Base-by-base conservation (phyloP, 257 asterid genomes). In the Lycium ferocissimum region DNA sequence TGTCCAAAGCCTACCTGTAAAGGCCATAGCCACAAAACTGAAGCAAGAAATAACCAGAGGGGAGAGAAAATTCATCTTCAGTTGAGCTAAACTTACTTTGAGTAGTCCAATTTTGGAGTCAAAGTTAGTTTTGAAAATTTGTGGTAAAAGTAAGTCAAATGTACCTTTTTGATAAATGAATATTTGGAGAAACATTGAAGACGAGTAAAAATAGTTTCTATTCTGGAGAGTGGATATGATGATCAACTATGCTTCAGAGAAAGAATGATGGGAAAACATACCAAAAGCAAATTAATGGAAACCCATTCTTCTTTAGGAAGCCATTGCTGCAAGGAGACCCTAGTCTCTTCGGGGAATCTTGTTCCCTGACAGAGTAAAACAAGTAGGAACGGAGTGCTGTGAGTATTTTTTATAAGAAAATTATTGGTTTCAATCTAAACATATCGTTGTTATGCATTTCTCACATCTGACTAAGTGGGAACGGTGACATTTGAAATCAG, bases 271-370 rank as follows among this genome's bases (percentile, higher is more conserved):
- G 20, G 17, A 49, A 80, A 15, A 81, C 93, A 14, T 93, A 94
- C 99, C 97, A 96, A 89, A 57, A 96, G 98, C 26, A 98, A 98
- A 87, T 96, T 96, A 71, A 96, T 96, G 78, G 99, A 93, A 65
- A 84, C 94, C 99, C 99, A 96, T 88, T 95, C 98, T 83, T 96
- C 99, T 91, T 92, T 95, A 1, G 99, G 99, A 89, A 96, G 98
- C 99, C 99, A 96, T 80, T 90, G 91, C 78, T 96, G 96, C 94
- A 96, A 89, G 14, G 99, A 90, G 87, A 84, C 91, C 86, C 99
- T 88, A 2, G 99, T 96, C 89, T 92, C 90, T 91, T 96, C 99
- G 0, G 99, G 98, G 3, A 95, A 89, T 9, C 90, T 80, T 56
- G 98, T 95, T 92, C 54, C 94, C 99, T 96, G 87, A 85, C 57